Evolutionary conservation across 352 stramenopile species (phyloP), one percentile per base, ranked within the genome.

Genomic region (Globisporangium cylindrosporum): DNA sequence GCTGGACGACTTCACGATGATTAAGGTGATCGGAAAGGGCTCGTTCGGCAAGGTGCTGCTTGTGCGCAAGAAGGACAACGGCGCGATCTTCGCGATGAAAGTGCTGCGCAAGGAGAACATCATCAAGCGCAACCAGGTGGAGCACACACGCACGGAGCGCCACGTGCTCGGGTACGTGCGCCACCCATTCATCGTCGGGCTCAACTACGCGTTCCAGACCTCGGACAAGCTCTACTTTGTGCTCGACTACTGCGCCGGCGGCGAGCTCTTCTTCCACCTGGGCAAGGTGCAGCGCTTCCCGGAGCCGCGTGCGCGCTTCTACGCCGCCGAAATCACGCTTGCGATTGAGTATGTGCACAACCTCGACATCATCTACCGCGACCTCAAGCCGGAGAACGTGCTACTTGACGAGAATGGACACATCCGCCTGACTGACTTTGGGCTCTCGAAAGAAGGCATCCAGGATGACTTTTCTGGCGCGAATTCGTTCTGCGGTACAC

Each of bases 71-170:
- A 93, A 95, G 96, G 88, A 96, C 70, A 95, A 83, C 24, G 86
- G 90, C 43, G 73, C 97, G 63, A 95, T 99, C 66, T 99, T 98
- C 80, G 98, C 98, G 4, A 98, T 99, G 84, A 99, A 99, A 73
- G 96, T 99, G n/a, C 80, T 99, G 59, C 87, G 92, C 57, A 99
- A 99, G 81, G 95, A 99, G 66, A 98, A 98, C 71, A 99, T 99
- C 68, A 98, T 99, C 74, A 98, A 98, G 73, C 76, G 83, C 73
- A 92, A 93, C 69, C 87, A 96, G 68, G 89, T 92, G 22, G 87
- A 96, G 71, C 86, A 95, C 76, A 94, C 87, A 34, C 79, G 87
- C 65, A 90, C 86, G 5, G 88, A 96, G 73, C 77, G 88, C 32
- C 82, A 88, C 67, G 92, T 97, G 55, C 77, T 97, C 87, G 97